Base-by-base conservation (phyloP, 176 grass and related monocot genomes). In the Cymbopogon citratus region DNA sequence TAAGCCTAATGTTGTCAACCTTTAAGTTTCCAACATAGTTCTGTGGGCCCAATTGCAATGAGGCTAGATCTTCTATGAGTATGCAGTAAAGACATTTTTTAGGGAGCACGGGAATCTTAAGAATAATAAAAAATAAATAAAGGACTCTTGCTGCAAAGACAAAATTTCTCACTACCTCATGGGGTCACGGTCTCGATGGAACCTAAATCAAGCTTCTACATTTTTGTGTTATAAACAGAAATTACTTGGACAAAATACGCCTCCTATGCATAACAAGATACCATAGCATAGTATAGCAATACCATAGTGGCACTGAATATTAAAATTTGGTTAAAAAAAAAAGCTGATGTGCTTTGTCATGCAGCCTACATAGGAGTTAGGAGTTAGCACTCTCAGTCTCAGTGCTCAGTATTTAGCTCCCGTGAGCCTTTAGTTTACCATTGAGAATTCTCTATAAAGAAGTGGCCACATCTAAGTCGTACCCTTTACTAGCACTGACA, bases 11-110 rank as follows among this genome's bases (percentile, higher is more conserved):
- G 44, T 39, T 34, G 27, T 5, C n/a, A 9, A 40, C 33, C 35
- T 74, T 78, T 45, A 63, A 60, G 12, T 26, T 64, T 83, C 29
- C 28, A 25, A 48, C 69, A 64, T 12, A 81, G 48, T 40, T 68
- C 36, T 59, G 0, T 82, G 9, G 9, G 12, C 12, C 21, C 49
- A 71, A 71, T 12, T 21, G n/a, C 48, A 35, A 15, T 82, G 23
- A 11, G 54, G 25, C 23, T 52, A 59, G 64, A 28, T 80, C 77
- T 67, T 67, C 27, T 66, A 79, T 15, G 40, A 79, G 26, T 19
- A 33, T 46, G 14, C 25, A 46, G 7, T 46, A 18, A 66, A 48
- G 13, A 19, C 12, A 11, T 65, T 34, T 33, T 19, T 79, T 66
- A 79, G 39, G 26, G 28, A 16, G 9, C n/a, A 66, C 44, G 9